Conservation (phyloP, 1,284 basidiomycete species). For the Polyporus tsugae region DNA sequence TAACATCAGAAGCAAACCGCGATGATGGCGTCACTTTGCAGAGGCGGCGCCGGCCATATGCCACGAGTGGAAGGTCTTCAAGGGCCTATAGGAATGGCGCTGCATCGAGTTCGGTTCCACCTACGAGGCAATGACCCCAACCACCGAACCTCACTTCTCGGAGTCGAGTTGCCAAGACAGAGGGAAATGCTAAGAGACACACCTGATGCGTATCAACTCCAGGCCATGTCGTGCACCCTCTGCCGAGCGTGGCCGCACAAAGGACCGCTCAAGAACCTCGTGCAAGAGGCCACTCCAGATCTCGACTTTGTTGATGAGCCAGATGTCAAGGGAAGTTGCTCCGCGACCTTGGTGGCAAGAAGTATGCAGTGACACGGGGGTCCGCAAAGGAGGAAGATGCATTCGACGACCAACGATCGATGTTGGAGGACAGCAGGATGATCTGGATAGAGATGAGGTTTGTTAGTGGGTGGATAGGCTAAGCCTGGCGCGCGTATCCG, state of each 20-base stretch:
- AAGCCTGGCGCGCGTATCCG: neutral
- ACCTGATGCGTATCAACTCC: neutral
- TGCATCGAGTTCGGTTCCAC: neutral
- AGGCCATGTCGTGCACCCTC: neutral
- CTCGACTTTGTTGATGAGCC: neutral
- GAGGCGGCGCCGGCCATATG: neutral
- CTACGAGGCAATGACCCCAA: constrained; percentile 2
- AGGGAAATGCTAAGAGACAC: neutral
- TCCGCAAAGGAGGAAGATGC: neutral
- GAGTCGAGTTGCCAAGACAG: neutral
- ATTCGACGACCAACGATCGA: neutral
- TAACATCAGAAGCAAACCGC: neutral
- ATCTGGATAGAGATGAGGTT: neutral
- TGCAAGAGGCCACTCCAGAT: neutral
- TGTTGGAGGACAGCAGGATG: neutral
- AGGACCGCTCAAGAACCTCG: neutral
- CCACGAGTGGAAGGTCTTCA: neutral
- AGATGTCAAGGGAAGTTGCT: neutral
- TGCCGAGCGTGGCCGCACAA: neutral
- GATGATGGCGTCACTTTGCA: neutral
- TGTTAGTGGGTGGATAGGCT: neutral
- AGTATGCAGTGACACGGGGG: neutral
- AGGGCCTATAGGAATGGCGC: neutral
- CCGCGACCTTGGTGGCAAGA: neutral
- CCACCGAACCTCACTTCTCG: neutral